Percentiles rank a stretch among this genome's conserved stretches.
Conservation (phyloP, 164 flowering plant genomes). For the Nymphaea colorata region DNA sequence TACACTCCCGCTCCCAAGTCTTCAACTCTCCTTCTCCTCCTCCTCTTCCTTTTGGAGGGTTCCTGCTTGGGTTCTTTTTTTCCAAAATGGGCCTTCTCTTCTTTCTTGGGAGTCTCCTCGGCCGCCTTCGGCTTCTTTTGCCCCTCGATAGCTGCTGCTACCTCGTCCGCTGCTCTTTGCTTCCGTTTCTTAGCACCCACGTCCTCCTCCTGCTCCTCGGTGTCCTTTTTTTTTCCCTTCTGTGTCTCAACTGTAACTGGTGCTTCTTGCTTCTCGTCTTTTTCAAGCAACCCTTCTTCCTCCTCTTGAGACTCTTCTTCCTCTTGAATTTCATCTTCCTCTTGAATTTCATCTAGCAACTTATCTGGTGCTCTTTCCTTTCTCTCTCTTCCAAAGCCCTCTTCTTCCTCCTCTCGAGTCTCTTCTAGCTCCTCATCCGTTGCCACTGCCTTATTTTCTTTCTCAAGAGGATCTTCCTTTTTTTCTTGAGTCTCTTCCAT, state of each 20-base stretch:
- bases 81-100: neutral
- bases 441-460: neutral
- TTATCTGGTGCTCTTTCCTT: neutral
- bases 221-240: too few relatives aligned
- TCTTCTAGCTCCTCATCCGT: neutral
- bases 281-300: neutral
- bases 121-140: neutral
- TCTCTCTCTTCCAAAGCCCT: neutral
- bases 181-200: neutral
- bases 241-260: too few relatives aligned
- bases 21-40: neutral
- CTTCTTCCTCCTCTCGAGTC: neutral
- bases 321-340: neutral
- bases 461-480: neutral
- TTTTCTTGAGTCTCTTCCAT: neutral
- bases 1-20: slow-evolving; percentile 8
- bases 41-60: neutral
- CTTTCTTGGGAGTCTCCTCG: neutral
- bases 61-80: neutral
- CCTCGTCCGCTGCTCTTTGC: neutral
- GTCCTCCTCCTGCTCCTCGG: too few relatives aligned
- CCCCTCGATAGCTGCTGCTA: neutral
- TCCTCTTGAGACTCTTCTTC: neutral
- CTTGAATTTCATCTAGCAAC: neutral
- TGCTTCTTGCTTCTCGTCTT: too few relatives aligned